These are phyloP conservation scores for Aspergillus nidulans DNA, from an alignment of 495 filamentous ascomycete species.

Conservation along the genomic window DNA sequence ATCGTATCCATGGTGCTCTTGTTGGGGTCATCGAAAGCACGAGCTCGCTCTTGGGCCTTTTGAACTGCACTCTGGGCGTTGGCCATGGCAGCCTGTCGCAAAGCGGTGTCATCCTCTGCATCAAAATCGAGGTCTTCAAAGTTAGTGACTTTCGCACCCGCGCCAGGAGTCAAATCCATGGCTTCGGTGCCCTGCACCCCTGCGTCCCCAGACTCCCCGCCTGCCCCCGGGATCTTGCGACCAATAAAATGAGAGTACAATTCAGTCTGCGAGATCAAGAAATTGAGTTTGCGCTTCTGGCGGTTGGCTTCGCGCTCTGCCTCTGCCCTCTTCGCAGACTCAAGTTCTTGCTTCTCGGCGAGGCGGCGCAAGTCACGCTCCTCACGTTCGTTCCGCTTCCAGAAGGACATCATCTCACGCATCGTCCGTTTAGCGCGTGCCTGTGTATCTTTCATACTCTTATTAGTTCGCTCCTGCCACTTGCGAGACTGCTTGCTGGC, in stretches of 20 bases:
- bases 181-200: constrained; percentile 50
- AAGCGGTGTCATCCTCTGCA: constrained; percentile 79
- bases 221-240: constrained; percentile 95
- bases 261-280: constrained; percentile 98
- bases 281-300: constrained; percentile 98
- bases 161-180: constrained; percentile 31
- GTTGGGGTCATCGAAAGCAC: constrained; percentile 72
- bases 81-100: constrained; percentile 81
- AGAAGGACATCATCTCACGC: constrained; percentile 99
- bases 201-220: constrained; percentile 81
- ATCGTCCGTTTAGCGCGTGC: constrained; percentile 95
- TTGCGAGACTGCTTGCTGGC: constrained; percentile 95
- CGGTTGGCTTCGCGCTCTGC: constrained; percentile 94
- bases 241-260: constrained; percentile 99
- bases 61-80: constrained; percentile 97
- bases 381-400: constrained; percentile 97
- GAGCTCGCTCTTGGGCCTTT: constrained; percentile 87
- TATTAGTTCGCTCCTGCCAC: constrained; percentile 97
- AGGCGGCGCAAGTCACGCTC: constrained; percentile 91
- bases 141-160: constrained; percentile 71
- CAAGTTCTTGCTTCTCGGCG: constrained; percentile 93
- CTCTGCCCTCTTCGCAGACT: constrained; percentile 93
- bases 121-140: constrained; percentile 97
- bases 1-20: constrained; percentile 49
- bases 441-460: constrained; percentile 95